Percentiles rank a stretch among this genome's conserved stretches.
phyloP scores from a whole-genome alignment of 108 stramenopile species.

The Stephanodiscus triporus region DNA sequence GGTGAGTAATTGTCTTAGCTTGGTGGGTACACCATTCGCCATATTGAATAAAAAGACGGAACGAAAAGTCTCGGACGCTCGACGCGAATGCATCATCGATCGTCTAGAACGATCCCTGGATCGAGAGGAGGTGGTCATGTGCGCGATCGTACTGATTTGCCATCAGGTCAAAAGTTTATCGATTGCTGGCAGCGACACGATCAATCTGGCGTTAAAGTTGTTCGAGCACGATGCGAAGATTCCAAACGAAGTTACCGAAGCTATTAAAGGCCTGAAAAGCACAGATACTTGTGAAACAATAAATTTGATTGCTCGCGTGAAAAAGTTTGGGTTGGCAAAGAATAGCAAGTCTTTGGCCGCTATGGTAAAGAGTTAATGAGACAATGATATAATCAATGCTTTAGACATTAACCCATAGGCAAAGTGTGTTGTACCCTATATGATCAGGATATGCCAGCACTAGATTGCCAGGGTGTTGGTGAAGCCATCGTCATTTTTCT shows the following conservation, averaged over 20 bases:
- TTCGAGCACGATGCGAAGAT: slow-evolving; percentile 34
- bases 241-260: slow-evolving; percentile 2
- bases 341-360: slow-evolving; percentile 26
- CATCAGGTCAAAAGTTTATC: slow-evolving; percentile 24
- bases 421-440: neutral
- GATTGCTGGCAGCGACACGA: slow-evolving; percentile 18
- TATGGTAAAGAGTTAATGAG: neutral
- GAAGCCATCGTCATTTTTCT: too few species aligned
- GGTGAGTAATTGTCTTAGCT: slow-evolving; percentile 18
- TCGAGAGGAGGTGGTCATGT: slow-evolving; percentile 13
- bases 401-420: neutral
- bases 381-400: neutral
- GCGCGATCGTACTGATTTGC: slow-evolving; percentile 23
- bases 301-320: slow-evolving; percentile 13
- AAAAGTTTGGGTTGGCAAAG: slow-evolving; percentile 18
- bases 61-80: slow-evolving; percentile 22
- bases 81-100: slow-evolving; percentile 20
- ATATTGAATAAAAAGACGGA: slow-evolving; percentile 37
- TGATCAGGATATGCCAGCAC: neutral
- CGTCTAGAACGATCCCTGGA: slow-evolving; percentile 12
- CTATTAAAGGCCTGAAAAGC: neutral
- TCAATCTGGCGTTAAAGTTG: neutral
- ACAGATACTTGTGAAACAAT: neutral
- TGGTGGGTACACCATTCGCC: slow-evolving; percentile 41
- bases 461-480: neutral